Percentiles rank a stretch among this genome's conserved stretches.
These are phyloP conservation scores for Clonostachys sp. DNA, from an alignment of 2,329 filamentous ascomycete species.

Conservation along the genomic window DNA sequence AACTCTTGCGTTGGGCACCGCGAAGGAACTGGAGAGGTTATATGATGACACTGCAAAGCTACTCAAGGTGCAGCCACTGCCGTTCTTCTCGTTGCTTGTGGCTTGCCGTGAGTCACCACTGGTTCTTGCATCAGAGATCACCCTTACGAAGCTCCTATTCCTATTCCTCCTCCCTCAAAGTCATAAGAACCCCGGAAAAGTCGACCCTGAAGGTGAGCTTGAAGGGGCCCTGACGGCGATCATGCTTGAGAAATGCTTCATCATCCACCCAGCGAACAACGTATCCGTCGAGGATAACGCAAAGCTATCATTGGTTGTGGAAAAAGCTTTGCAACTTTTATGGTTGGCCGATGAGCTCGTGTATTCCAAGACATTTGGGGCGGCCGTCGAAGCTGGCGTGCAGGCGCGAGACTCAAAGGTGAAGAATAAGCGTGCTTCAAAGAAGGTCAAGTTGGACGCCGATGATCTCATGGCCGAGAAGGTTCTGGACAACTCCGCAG, in stretches of 20 bases:
- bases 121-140: constrained; percentile 30
- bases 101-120: constrained; percentile 28
- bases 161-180: constrained; percentile 35
- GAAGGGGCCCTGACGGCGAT: constrained; percentile 31
- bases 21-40: constrained; percentile 42
- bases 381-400: constrained; percentile 40
- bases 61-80: constrained; percentile 53
- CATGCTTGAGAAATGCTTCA: constrained; percentile 54
- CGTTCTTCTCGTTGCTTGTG: constrained; percentile 51
- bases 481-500: constrained; percentile 36
- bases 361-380: constrained; percentile 27
- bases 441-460: constrained; percentile 13
- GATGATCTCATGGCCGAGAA: constrained; percentile 35
- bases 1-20: constrained; percentile 36
- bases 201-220: constrained; percentile 26
- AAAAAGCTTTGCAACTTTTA: constrained; percentile 56
- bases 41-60: constrained; percentile 54
- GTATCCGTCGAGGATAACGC: constrained; percentile 63
- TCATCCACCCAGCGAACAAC: constrained; percentile 61
- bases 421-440: constrained; percentile 29
- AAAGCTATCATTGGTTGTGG: constrained; percentile 65
- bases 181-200: constrained; percentile 32
- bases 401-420: constrained; percentile 41
- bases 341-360: constrained; percentile 22
- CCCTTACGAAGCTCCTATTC: constrained; percentile 38